These are phyloP conservation scores for Tephrocybe rancida DNA, from an alignment of 768 basidiomycete species.

Conservation along the genomic window DNA sequence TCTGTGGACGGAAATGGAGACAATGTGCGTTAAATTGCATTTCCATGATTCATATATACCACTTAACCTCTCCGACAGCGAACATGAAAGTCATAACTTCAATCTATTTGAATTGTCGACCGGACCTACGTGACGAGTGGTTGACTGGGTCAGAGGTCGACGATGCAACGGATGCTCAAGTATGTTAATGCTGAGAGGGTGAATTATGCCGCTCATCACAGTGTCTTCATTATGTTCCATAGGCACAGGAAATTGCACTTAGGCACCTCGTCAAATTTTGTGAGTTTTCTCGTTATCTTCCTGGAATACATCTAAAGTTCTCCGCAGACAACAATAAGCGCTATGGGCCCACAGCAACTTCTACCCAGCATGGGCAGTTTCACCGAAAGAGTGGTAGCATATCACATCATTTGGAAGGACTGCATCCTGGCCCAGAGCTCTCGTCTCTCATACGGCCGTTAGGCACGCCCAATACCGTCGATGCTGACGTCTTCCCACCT, in stretches of 20 bases:
- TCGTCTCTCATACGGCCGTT: slow-evolving; percentile 73
- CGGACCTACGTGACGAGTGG: slow-evolving; percentile 98
- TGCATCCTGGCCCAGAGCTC: slow-evolving; percentile 74
- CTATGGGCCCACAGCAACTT: slow-evolving; percentile 66
- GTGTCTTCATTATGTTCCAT: not conserved
- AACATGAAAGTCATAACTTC: slow-evolving; percentile 99
- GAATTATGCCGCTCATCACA: slow-evolving; percentile 1
- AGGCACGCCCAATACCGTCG: slow-evolving; percentile 76
- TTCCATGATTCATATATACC: slow-evolving; percentile 2
- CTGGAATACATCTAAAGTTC: not conserved
- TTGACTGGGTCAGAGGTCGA: slow-evolving; percentile 92
- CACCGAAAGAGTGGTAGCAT: slow-evolving; percentile 86
- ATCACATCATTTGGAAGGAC: slow-evolving; percentile 78
- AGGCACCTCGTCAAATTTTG: slow-evolving; percentile 95
- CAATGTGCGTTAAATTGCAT: slow-evolving; percentile 64
- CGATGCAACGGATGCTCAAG: slow-evolving; percentile 89
- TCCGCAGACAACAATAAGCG: slow-evolving; percentile 83
- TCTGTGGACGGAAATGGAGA: slow-evolving; percentile 97
- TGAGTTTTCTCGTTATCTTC: slow-evolving; percentile 38
- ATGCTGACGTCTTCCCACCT: slow-evolving; percentile 95
- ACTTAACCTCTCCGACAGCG: slow-evolving; percentile 47
- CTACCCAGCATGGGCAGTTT: slow-evolving; percentile 50
- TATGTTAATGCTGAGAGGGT: slow-evolving; percentile 29
- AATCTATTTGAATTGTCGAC: slow-evolving; percentile 96
- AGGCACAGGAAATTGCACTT: slow-evolving; percentile 96